Evolutionary conservation across 176 grass and related monocot species (phyloP).

Genomic region (Olyra latifolia): DNA sequence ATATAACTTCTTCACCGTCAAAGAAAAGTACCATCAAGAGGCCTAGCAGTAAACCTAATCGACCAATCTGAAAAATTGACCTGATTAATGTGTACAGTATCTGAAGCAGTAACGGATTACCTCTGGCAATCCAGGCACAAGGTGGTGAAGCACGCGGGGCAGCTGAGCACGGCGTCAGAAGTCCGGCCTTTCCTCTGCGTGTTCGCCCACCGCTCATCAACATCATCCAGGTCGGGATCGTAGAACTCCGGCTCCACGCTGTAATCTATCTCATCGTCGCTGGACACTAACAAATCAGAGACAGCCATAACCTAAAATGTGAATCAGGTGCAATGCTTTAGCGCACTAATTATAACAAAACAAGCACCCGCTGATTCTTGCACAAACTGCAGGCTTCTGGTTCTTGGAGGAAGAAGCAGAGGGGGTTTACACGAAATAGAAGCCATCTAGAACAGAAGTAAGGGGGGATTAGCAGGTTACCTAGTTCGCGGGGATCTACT

Average conservation of each 20-base stretch:
- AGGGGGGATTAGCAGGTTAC: slow-evolving; percentile 13
- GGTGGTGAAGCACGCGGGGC: slow-evolving; percentile 85
- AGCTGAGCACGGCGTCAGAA: slow-evolving; percentile 87
- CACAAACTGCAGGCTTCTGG: neutral
- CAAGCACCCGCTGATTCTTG: neutral
- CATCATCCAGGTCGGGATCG: slow-evolving; percentile 73
- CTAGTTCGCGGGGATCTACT: slow-evolving; percentile 36
- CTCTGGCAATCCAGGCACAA: slow-evolving; percentile 92
- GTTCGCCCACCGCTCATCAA: slow-evolving; percentile 68
- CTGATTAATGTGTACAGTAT: neutral
- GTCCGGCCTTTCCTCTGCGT: slow-evolving; percentile 71
- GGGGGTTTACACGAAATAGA: too few species aligned
- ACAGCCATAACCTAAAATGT: neutral
- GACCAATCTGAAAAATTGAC: neutral
- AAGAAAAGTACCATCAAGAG: neutral
- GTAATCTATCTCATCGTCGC: slow-evolving; percentile 97
- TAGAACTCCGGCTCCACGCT: slow-evolving; percentile 88
- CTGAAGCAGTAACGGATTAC: slow-evolving; percentile 36
- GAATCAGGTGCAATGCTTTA: neutral
- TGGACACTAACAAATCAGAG: slow-evolving; percentile 61
- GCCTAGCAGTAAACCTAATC: neutral
- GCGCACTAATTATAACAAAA: neutral
- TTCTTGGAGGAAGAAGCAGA: neutral
- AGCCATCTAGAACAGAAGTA: neutral
- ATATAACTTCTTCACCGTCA: neutral